Evolutionary conservation across 805 yeast species (phyloP).

Genomic region (Spathaspora arborariae): DNA sequence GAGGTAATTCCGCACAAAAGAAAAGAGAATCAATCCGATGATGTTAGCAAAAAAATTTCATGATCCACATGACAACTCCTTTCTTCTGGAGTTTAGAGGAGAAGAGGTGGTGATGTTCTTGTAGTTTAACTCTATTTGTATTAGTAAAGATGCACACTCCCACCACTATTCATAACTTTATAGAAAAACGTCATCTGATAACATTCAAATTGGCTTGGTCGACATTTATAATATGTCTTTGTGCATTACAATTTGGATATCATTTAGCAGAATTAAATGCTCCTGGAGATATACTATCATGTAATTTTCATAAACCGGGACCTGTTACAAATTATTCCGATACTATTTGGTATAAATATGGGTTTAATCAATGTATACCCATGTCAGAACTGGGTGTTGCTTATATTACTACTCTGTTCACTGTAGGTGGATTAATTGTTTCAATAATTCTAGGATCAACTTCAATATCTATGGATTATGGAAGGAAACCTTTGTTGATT

Average conservation of each 20-base stretch:
- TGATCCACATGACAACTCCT: background rate
- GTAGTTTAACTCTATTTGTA: background rate
- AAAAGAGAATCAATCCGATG: background rate
- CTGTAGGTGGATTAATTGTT: constrained; percentile 34
- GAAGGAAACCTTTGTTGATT: constrained; percentile 22
- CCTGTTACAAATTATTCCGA: constrained; percentile 18
- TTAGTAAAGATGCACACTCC: constrained; percentile 4
- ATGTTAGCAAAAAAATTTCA: background rate
- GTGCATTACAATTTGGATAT: constrained; percentile 38
- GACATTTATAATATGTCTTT: constrained; percentile 27
- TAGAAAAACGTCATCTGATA: constrained; percentile 13
- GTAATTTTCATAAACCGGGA: constrained; percentile 17
- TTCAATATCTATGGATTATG: constrained; percentile 18
- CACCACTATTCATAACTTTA: constrained; percentile 6
- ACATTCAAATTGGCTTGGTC: constrained; percentile 34
- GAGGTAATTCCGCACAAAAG: background rate
- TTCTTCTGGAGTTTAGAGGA: background rate
- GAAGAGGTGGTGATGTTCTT: background rate
- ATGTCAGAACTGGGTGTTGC: constrained; percentile 20
- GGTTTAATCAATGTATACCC: constrained; percentile 25
- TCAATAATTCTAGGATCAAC: constrained; percentile 27
- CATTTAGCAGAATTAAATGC: constrained; percentile 39
- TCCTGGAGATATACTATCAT: constrained; percentile 26
- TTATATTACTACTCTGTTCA: constrained; percentile 29
- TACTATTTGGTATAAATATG: constrained; percentile 23